phyloP scores from a whole-genome alignment of 1,139 yeast species.

The Candida glucosophila region DNA sequence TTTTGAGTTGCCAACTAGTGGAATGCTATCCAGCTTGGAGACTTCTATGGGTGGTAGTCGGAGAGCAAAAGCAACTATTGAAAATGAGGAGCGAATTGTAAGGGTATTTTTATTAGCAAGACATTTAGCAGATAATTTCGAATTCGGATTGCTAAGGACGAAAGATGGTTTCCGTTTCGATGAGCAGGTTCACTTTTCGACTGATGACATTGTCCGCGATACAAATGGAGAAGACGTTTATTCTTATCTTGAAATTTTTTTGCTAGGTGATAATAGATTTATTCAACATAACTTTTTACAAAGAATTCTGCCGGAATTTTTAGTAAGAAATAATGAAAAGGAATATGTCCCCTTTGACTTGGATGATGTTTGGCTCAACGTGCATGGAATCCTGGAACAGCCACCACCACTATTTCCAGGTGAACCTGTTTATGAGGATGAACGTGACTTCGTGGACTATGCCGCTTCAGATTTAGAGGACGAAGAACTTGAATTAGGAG shows the following conservation, averaged over 20 bases:
- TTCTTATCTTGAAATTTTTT: conserved; percentile 25
- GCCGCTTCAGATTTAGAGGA: conserved; percentile 12
- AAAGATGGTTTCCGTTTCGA: conserved; percentile 37
- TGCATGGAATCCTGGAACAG: conserved; percentile 6
- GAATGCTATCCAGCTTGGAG: conserved; percentile 35
- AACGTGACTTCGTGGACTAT: conserved; percentile 8
- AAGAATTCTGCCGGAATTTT: conserved; percentile 22
- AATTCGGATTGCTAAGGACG: conserved; percentile 46
- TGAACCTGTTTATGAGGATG: conserved; percentile 9
- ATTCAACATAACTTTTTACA: conserved; percentile 34
- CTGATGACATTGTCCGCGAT: conserved; percentile 10
- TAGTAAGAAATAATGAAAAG: conserved; percentile 6
- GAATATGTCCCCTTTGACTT: conserved; percentile 8
- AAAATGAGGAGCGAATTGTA: conserved; percentile 34
- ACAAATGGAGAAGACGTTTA: conserved; percentile 14
- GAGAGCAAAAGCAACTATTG: conserved; percentile 3
- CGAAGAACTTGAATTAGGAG: conserved; percentile 11
- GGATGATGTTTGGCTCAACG: conserved; percentile 20
- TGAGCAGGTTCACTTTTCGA: conserved; percentile 16
- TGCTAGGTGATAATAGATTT: conserved; percentile 35
- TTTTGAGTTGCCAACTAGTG: conserved; percentile 62
- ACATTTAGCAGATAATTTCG: conserved; percentile 40
- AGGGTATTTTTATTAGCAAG: conserved; percentile 44
- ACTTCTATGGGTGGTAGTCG: conserved; percentile 8
- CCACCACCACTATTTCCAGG: no score